Conservation (phyloP, 2,329 filamentous ascomycete genomes). For the Ceratocystis huliohia region DNA sequence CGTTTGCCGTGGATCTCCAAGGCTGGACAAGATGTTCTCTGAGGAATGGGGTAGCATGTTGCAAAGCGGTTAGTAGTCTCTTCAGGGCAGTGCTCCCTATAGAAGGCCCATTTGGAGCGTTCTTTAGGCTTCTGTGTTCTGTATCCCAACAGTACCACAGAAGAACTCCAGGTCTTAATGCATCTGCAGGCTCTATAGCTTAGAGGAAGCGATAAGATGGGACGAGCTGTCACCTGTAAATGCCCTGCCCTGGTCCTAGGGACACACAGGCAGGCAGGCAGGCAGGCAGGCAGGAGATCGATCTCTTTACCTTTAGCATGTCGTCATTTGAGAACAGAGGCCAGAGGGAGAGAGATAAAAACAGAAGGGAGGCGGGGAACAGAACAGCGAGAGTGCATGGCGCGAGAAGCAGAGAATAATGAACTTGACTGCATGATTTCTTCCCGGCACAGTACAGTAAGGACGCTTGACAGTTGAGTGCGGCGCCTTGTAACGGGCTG, state of each 20-base stretch:
- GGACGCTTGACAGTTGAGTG: neutral
- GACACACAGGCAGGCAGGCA: neutral
- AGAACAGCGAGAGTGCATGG: neutral
- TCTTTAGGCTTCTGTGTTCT: neutral
- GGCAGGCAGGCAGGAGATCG: neutral
- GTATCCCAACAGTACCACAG: neutral
- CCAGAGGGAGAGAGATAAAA: neutral
- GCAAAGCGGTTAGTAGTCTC: neutral
- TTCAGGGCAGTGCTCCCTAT: neutral
- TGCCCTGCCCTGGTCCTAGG: neutral
- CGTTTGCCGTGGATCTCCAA: neutral
- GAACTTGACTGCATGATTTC: neutral
- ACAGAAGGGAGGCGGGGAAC: neutral
- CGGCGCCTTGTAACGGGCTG: neutral
- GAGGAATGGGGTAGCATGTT: neutral
- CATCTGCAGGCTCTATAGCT: neutral
- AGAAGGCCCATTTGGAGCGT: neutral
- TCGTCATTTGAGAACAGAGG: constrained; percentile 1
- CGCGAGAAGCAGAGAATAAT: neutral
- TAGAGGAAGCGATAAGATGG: neutral
- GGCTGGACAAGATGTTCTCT: neutral
- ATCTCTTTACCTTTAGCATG: neutral
- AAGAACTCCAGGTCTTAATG: neutral
- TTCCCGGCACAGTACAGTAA: neutral
- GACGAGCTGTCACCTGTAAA: neutral